These are phyloP conservation scores for Termitomyces sp. DNA, from an alignment of 768 basidiomycete genomes.

Conservation along the genomic window DNA sequence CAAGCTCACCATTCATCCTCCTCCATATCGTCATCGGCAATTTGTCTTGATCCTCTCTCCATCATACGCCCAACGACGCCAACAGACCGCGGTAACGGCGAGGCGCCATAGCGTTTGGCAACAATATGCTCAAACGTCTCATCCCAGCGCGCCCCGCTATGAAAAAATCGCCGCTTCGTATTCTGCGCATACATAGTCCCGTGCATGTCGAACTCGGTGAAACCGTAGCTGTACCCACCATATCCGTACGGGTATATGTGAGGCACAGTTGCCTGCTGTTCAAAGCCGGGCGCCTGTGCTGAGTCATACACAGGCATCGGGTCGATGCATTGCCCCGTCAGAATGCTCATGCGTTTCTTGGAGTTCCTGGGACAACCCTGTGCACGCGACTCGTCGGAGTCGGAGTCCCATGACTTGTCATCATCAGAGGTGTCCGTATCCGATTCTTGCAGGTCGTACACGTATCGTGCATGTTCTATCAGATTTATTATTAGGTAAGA, in stretches of 20 bases:
- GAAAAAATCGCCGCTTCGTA: constrained; percentile 54
- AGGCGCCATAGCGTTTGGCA: constrained; percentile 13
- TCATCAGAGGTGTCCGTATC: constrained; percentile 45
- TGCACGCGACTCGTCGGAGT: constrained; percentile 32
- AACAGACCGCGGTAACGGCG: constrained; percentile 10
- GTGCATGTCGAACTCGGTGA: constrained; percentile 31
- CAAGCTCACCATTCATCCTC: constrained; percentile 24
- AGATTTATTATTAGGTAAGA: neutral
- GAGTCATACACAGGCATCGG: constrained; percentile 36
- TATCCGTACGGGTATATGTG: constrained; percentile 24
- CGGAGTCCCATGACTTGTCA: constrained; percentile 40
- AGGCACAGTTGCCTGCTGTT: neutral
- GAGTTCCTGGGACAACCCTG: constrained; percentile 15
- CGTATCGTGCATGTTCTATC: constrained; percentile 61
- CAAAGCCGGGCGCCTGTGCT: neutral
- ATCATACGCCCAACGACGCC: constrained; percentile 13
- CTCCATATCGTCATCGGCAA: constrained; percentile 13
- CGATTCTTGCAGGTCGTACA: constrained; percentile 54
- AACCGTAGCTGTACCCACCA: constrained; percentile 35
- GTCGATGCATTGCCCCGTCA: constrained; percentile 56
- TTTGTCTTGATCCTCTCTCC: constrained; percentile 19
- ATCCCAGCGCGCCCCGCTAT: constrained; percentile 36
- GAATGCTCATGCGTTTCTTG: constrained; percentile 63
- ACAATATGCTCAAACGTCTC: constrained; percentile 21
- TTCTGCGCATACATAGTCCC: constrained; percentile 24